phyloP scores from a whole-genome alignment of 352 stramenopile species.

The Pythium chondricola region DNA sequence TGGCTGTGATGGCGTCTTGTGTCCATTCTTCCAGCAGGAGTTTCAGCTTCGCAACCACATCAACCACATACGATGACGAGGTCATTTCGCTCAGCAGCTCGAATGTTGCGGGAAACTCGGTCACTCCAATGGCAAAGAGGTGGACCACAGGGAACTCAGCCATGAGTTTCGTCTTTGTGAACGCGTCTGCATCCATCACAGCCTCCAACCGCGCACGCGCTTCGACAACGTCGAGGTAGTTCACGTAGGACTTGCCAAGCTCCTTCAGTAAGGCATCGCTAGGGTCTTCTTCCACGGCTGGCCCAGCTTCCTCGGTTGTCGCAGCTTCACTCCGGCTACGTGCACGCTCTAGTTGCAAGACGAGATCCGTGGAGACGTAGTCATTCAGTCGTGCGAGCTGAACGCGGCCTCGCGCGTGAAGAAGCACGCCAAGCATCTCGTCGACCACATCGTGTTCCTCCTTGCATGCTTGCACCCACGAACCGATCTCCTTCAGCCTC shows the following conservation, averaged over 20 bases:
- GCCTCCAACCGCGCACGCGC: slow-evolving; percentile 24
- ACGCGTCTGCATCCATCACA: slow-evolving; percentile 13
- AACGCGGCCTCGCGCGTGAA: slow-evolving; percentile 40
- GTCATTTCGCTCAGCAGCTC: not conserved
- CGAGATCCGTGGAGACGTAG: slow-evolving; percentile 2
- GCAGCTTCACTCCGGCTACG: not conserved
- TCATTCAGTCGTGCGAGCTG: slow-evolving; percentile 12
- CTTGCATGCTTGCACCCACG: slow-evolving; percentile 72
- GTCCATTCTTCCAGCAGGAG: too few species aligned
- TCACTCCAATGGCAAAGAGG: slow-evolving; percentile 21
- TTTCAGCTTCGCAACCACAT: not conserved
- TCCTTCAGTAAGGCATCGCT: slow-evolving; percentile 34
- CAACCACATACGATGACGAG: not conserved
- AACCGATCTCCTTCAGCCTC: slow-evolving; percentile 57
- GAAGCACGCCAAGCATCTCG: slow-evolving; percentile 53
- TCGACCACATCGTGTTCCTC: slow-evolving; percentile 80
- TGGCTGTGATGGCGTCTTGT: too few species aligned
- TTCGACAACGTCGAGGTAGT: slow-evolving; percentile 47
- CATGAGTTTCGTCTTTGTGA: slow-evolving; percentile 22
- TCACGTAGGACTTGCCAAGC: slow-evolving; percentile 54
- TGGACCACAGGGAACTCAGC: slow-evolving; percentile 32
- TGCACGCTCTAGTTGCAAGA: slow-evolving; percentile 2
- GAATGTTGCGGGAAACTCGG: slow-evolving; percentile 7
- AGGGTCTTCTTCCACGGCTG: not conserved
- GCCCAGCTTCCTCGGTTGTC: not conserved